A percentile compares a stretch with the other conserved stretches of the same genome.
Evolutionary conservation across 208 protist species (phyloP).

Genomic region (Crithidia thermophila): DNA sequence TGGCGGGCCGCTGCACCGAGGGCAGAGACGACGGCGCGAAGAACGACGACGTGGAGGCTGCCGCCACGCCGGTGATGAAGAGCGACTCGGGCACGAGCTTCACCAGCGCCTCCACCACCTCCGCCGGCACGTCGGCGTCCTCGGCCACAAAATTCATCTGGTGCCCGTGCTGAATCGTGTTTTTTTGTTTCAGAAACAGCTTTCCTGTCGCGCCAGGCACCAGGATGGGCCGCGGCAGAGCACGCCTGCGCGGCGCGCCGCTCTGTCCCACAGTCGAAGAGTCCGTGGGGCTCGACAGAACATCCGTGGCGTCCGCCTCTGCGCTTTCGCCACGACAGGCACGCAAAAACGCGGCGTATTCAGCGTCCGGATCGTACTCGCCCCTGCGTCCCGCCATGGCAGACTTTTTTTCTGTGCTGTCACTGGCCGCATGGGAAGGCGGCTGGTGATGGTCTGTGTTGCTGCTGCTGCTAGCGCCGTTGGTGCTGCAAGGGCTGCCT

Average conservation of each 20-base stretch:
- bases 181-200: constrained; percentile 68
- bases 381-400: neutral
- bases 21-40: too few relatives aligned
- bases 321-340: constrained; percentile 15
- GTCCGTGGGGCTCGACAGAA: neutral
- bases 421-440: neutral
- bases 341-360: constrained; percentile 31
- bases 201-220: constrained; percentile 32
- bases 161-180: constrained; percentile 64
- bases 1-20: neutral
- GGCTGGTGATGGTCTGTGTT: neutral
- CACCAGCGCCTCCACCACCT: constrained; percentile 43
- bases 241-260: neutral
- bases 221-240: constrained; percentile 10
- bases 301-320: neutral
- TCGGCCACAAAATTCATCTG: constrained; percentile 66
- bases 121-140: constrained; percentile 43
- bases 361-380: constrained; percentile 26
- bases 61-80: constrained; percentile 16
- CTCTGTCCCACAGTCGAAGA: neutral
- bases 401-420: neutral
- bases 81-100: constrained; percentile 18
- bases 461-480: neutral
- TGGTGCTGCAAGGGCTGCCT: too few relatives aligned
- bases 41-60: too few relatives aligned